Conservation (phyloP, 441 rosid genomes). For the Gossypium davidsonii region DNA sequence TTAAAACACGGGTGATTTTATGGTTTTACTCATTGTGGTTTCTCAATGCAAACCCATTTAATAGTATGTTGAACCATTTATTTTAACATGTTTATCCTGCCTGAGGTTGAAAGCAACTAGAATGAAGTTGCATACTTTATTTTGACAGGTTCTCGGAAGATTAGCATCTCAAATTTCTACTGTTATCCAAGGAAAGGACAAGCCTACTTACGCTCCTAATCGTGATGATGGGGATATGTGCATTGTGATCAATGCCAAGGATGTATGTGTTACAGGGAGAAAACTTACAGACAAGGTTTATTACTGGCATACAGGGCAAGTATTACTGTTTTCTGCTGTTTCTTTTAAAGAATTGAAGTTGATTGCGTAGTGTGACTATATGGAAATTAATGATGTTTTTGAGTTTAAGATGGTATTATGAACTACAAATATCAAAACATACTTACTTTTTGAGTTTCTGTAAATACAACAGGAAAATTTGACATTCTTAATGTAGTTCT, state of each 20-base stretch:
- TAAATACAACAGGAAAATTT: not conserved
- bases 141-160: conserved; percentile 79
- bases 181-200: conserved; percentile 93
- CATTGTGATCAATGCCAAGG: conserved; percentile 91
- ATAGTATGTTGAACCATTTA: not conserved
- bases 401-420: conserved; percentile 2
- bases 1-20: not conserved
- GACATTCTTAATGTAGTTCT: not conserved
- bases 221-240: conserved; percentile 97
- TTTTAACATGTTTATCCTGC: not conserved
- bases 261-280: conserved; percentile 78
- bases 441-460: not conserved
- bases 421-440: not conserved
- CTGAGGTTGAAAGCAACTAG: not conserved
- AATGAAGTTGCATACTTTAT: not conserved
- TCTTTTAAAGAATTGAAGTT: not conserved
- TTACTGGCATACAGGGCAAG: conserved; percentile 95
- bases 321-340: conserved; percentile 13
- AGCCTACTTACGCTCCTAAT: conserved; percentile 87
- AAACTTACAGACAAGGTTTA: conserved; percentile 93
- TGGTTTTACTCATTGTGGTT: not conserved
- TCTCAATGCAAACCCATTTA: not conserved
- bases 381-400: not conserved
- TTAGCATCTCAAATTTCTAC: conserved; percentile 91
- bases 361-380: not conserved